Evolutionary conservation across 2,329 filamentous ascomycete genomes (phyloP).

Genomic region (Elsinoe ampelina): DNA sequence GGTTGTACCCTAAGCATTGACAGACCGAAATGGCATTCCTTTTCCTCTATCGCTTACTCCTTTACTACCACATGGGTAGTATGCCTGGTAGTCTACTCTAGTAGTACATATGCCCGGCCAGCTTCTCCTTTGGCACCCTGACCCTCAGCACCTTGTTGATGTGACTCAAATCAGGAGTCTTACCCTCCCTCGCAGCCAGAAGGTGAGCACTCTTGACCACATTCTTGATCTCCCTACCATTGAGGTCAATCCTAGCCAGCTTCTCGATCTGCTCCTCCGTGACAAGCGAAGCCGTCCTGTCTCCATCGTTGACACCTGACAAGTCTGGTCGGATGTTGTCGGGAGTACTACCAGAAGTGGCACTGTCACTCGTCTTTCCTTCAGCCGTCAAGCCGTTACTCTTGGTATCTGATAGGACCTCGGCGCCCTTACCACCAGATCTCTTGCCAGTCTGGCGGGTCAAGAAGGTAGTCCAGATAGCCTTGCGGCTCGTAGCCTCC

Average conservation of each 20-base stretch:
- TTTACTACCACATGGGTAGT: too few relatives aligned
- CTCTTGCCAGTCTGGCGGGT: neutral
- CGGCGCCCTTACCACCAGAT: neutral
- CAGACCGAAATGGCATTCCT: too few relatives aligned
- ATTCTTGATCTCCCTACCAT: slow-evolving; percentile 13
- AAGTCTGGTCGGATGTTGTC: neutral
- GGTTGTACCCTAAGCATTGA: too few relatives aligned
- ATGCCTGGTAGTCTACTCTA: neutral
- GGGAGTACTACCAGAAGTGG: neutral
- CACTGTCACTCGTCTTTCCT: too few relatives aligned
- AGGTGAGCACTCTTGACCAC: slow-evolving; percentile 9
- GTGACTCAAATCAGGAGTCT: neutral
- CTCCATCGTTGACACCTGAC: too few relatives aligned
- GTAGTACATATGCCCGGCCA: slow-evolving; percentile 10
- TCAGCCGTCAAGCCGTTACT: neutral
- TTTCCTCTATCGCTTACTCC: too few relatives aligned
- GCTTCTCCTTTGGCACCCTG: slow-evolving; percentile 9
- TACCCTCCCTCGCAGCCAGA: neutral
- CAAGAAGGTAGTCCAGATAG: slow-evolving; percentile 3
- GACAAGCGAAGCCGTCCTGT: neutral
- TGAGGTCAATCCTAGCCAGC: slow-evolving; percentile 3
- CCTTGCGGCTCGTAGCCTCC: neutral
- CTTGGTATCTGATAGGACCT: neutral
- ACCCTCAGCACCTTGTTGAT: slow-evolving; percentile 13
- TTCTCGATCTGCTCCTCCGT: neutral